phyloP scores from a whole-genome alignment of 2,329 filamentous ascomycete genomes.

The Neopestalotiopsis clavispora region DNA sequence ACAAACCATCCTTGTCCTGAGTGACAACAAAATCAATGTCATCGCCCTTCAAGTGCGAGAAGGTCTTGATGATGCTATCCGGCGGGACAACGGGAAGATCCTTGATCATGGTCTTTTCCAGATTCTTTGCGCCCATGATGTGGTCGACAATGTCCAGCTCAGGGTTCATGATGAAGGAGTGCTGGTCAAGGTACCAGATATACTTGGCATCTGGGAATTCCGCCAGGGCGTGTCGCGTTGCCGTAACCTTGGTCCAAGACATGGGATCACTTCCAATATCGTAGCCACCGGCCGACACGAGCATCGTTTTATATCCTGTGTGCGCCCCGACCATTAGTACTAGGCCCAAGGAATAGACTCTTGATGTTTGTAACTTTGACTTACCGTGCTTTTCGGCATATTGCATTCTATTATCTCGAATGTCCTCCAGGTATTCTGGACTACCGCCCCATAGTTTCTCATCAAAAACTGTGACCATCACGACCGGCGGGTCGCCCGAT shows the following conservation, averaged over 20 bases:
- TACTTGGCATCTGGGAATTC: constrained; percentile 77
- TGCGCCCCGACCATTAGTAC: constrained; percentile 21
- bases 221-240: constrained; percentile 86
- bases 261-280: constrained; percentile 63
- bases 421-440: constrained; percentile 70
- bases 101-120: constrained; percentile 83
- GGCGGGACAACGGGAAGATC: constrained; percentile 89
- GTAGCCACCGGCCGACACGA: constrained; percentile 79
- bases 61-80: constrained; percentile 96
- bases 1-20: constrained; percentile 82
- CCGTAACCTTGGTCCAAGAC: constrained; percentile 81
- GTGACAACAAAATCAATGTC: constrained; percentile 83
- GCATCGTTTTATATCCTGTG: constrained; percentile 84
- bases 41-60: constrained; percentile 76
- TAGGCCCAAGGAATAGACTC: neutral
- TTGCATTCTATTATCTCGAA: constrained; percentile 81
- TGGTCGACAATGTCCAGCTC: constrained; percentile 70
- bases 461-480: constrained; percentile 87
- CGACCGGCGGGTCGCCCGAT: constrained; percentile 65
- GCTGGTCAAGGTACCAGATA: constrained; percentile 86
- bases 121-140: constrained; percentile 67
- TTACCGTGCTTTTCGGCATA: constrained; percentile 89
- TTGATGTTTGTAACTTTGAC: neutral
- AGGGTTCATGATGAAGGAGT: constrained; percentile 89
- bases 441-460: constrained; percentile 59